Evolutionary conservation across 2,329 filamentous ascomycete genomes (phyloP).

Genomic region (Amylocarpus encephaloides): DNA sequence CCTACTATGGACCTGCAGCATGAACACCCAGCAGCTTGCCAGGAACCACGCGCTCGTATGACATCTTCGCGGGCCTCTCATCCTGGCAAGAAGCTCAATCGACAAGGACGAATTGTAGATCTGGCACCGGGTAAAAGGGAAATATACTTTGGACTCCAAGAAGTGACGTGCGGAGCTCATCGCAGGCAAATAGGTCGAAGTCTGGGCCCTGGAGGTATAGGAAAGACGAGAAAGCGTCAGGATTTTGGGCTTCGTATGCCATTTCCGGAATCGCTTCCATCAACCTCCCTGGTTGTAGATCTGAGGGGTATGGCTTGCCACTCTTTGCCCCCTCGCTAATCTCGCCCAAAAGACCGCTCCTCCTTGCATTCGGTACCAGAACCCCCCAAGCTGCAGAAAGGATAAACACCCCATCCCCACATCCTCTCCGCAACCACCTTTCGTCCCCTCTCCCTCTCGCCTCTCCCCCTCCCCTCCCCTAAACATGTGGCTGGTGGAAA

Average conservation of each 20-base stretch:
- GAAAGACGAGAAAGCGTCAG: not conserved
- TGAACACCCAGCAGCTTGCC: not conserved
- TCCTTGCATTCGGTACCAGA: too few relatives aligned
- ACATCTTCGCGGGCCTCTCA: not conserved
- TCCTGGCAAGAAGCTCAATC: not conserved
- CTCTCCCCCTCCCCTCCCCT: too few relatives aligned
- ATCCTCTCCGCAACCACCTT: not conserved
- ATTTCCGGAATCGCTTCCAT: conserved; percentile 3
- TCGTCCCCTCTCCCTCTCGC: too few relatives aligned
- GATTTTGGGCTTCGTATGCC: conserved; percentile 18
- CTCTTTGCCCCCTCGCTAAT: not conserved
- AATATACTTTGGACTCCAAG: not conserved
- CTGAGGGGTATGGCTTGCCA: not conserved
- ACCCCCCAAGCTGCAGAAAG: not conserved
- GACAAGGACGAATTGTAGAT: not conserved
- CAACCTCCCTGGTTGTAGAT: too few relatives aligned
- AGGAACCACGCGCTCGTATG: not conserved
- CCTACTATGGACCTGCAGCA: not conserved
- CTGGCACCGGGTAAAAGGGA: not conserved
- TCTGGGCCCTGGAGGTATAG: not conserved
- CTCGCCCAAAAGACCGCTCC: not conserved
- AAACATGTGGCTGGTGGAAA: too few relatives aligned
- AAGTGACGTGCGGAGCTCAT: conserved; percentile 1
- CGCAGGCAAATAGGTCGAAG: not conserved
- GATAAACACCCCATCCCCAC: too few relatives aligned